Evolutionary conservation across 1,284 basidiomycete species (phyloP).

Genomic region (Sanghuangporus weigelae): DNA sequence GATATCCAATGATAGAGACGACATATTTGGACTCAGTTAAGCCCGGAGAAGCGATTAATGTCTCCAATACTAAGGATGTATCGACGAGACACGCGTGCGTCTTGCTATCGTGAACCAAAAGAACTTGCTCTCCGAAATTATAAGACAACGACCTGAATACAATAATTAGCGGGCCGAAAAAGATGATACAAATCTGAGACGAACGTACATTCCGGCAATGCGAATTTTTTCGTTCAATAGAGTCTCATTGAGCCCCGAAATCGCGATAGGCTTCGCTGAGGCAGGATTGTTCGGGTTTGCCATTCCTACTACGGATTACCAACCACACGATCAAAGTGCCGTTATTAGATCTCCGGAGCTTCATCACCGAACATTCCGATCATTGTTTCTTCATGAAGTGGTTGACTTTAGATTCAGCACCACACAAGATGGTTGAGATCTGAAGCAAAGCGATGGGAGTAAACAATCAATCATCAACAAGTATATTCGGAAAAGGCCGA

Average conservation of each 20-base stretch:
- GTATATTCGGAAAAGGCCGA: too few relatives aligned
- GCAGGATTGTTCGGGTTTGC: conserved; percentile 8
- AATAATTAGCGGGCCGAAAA: neutral
- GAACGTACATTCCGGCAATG: conserved; percentile 8
- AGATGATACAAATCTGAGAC: neutral
- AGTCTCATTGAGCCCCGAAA: conserved; percentile 2
- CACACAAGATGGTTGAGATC: too few relatives aligned
- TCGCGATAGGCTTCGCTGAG: conserved; percentile 8
- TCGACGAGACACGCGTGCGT: conserved; percentile 14
- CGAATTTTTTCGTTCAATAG: conserved; percentile 10
- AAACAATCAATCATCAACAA: too few relatives aligned
- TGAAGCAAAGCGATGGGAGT: too few relatives aligned
- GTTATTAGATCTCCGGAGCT: too few relatives aligned
- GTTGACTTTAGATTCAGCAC: too few relatives aligned
- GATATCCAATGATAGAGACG: conserved; percentile 10
- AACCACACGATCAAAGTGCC: neutral
- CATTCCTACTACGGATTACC: neutral
- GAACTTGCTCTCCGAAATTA: conserved; percentile 7
- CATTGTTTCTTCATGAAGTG: too few relatives aligned
- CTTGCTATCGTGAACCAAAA: conserved; percentile 7
- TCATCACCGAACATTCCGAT: too few relatives aligned
- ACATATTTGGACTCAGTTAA: conserved; percentile 6
- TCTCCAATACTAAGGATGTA: conserved; percentile 3
- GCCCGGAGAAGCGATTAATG: neutral
- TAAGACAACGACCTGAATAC: conserved; percentile 7